Evolutionary conservation across 768 basidiomycete genomes (phyloP), one percentile per base, ranked within the genome.

Genomic region (Amanita subjunquillea): DNA sequence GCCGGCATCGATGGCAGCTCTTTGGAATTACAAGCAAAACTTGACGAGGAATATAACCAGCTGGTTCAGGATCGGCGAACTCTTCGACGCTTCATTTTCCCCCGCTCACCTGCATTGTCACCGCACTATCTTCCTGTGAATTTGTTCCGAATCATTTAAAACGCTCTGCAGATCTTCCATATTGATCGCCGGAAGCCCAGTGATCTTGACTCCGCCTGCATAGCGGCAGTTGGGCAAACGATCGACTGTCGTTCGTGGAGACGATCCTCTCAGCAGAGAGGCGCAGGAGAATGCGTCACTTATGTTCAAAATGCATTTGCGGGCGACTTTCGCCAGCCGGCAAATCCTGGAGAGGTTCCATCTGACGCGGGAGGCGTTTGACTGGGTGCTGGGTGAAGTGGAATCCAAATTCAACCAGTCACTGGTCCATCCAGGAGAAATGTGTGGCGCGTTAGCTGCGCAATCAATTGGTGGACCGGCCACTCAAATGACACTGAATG

Each of bases 391-490:
- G 23, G 23, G 23, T 25, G 23, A 25, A 69, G 81, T 97, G 29
- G 94, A 98, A 65, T 77, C 90, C 43, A 93, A 94, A 65, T 98
- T 98, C 76, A 95, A 97, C 63, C 86, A 85, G 59, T 87, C 96
- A 3, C 60, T 95, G 2, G 92, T 80, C 8, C 87, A 96, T 61
- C 91, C 96, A 0, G 94, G 95, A 42, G 96, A 98, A 70, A 99
- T 99, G 95, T 97, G 95, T 58, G n/a, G n/a, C n/a, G n/a, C n/a
- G n/a, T n/a, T n/a, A n/a, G n/a, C n/a, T n/a, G n/a, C n/a, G n/a
- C n/a, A n/a, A n/a, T n/a, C n/a, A n/a, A n/a, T n/a, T n/a, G n/a
- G n/a, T n/a, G n/a, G n/a, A n/a, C n/a, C n/a, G n/a, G n/a, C n/a
- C n/a, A n/a, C n/a, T n/a, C n/a, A n/a, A n/a, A n/a, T n/a, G n/a